Evolutionary conservation across 306 rosid species (phyloP).

Genomic region (Quercus gilva): DNA sequence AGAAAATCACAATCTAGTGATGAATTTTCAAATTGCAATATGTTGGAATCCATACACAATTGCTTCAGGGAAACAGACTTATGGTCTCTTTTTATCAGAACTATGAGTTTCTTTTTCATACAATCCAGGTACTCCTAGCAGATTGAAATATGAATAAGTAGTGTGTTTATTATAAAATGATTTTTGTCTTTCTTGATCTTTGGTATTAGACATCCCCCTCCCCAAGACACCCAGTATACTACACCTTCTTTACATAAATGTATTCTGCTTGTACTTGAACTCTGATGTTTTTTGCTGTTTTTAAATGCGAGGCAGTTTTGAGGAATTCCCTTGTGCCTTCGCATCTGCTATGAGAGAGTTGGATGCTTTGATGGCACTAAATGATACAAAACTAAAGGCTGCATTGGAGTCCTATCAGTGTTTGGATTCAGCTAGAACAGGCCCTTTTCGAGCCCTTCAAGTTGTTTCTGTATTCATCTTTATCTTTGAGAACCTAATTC

Average conservation of each 20-base stretch:
- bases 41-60: conserved; percentile 28
- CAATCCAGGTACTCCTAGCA: conserved; percentile 61
- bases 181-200: not conserved
- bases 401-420: conserved; percentile 65
- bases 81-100: conserved; percentile 72
- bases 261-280: conserved; percentile 5
- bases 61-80: conserved; percentile 33
- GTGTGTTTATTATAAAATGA: not conserved
- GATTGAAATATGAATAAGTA: not conserved
- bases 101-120: conserved; percentile 71
- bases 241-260: too few species aligned
- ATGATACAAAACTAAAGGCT: conserved; percentile 49
- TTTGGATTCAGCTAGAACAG: conserved; percentile 68
- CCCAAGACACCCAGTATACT: too few species aligned
- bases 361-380: conserved; percentile 69
- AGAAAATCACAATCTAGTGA: conserved; percentile 23
- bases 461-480: conserved; percentile 64
- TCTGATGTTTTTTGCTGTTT: conserved; percentile 18
- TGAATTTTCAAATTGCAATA: conserved; percentile 23
- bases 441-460: conserved; percentile 85
- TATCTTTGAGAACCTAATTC: conserved; percentile 44
- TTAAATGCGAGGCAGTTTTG: conserved; percentile 47
- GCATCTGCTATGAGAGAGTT: conserved; percentile 54
- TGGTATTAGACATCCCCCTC: not conserved
- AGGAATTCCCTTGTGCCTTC: conserved; percentile 63